Evolutionary conservation across 148 eudicot species (phyloP).

Genomic region (Rhododendron mucronatum): DNA sequence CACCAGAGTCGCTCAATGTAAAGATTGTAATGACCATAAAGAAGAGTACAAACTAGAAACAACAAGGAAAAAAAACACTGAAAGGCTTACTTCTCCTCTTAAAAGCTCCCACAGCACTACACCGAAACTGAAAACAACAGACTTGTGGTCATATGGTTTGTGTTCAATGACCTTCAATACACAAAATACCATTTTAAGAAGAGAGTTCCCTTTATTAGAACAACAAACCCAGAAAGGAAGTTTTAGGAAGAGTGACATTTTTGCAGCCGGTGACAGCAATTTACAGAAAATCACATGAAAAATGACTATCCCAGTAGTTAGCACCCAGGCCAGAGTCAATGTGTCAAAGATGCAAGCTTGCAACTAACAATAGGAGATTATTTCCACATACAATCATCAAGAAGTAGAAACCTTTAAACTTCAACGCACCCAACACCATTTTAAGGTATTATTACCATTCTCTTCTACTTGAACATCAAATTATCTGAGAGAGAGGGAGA

Average conservation of each 20-base stretch:
- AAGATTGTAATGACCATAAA: too few relatives aligned
- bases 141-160: conserved; percentile 64
- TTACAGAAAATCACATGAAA: neutral
- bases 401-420: neutral
- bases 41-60: too few relatives aligned
- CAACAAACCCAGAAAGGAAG: neutral
- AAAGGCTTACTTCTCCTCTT: conserved; percentile 53
- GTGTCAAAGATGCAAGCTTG: neutral
- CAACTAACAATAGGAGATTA: neutral
- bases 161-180: conserved; percentile 59
- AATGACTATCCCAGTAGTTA: neutral
- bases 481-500: neutral
- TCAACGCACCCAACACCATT: too few relatives aligned
- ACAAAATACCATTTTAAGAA: neutral
- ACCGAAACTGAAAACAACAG: conserved; percentile 70
- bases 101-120: conserved; percentile 77
- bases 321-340: neutral
- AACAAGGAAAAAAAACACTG: neutral
- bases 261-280: neutral
- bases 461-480: neutral
- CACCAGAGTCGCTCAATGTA: neutral
- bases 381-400: neutral
- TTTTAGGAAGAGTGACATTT: neutral
- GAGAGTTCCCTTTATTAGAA: neutral
- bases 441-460: too few relatives aligned